Base-by-base conservation (phyloP, 2,329 filamentous ascomycete species). In the Didymella pinodella region DNA sequence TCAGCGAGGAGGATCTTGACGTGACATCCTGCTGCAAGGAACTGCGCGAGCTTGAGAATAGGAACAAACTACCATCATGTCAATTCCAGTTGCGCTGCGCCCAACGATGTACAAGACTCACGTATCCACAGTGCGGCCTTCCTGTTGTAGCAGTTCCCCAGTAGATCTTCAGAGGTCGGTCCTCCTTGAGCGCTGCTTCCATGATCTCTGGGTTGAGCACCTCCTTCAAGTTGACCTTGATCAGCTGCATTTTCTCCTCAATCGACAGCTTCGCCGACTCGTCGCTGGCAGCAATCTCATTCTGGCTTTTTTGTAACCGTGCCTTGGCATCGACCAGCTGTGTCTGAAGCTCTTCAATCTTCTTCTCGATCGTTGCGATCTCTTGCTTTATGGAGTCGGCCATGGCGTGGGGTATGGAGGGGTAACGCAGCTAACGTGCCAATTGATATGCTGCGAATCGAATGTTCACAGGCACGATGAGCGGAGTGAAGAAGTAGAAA, bases 61-160 rank as follows among this genome's bases (percentile, higher is more conserved):
- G 93, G 89, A 10, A 95, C 90, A 63, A 96, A 91, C 72, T 75
- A 52, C 28, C 5, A 18, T 16, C n/a, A 25, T 16, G 36, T 40
- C 31, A 68, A 54, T 48, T 56, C 26, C 41, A 52, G 45, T 46
- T 25, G 29, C 6, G 20, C 16, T 5, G 40, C 18, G 36, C 3
- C 20, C 20, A 12, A 29, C 7, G 16, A 7, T 14, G 20, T 34
- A 18, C 36, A 20, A 28, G 28, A 67, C 70, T n/a, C 65, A 74
- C 72, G 84, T 97, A 97, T 67, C 92, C 93, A 75, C 88, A 91
- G 78, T 97, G 93, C 54, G 93, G 93, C 60, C 89, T 85, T n/a
- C 92, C 92, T 0, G 92, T 96, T 16, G 92, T 92, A 18, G 91
- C 91, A 38, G 90, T 94, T 41, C 90, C 91, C 92, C 91, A 96